Conservation (phyloP, 1,139 yeast species). For the Scheffersomyces stambukii region DNA sequence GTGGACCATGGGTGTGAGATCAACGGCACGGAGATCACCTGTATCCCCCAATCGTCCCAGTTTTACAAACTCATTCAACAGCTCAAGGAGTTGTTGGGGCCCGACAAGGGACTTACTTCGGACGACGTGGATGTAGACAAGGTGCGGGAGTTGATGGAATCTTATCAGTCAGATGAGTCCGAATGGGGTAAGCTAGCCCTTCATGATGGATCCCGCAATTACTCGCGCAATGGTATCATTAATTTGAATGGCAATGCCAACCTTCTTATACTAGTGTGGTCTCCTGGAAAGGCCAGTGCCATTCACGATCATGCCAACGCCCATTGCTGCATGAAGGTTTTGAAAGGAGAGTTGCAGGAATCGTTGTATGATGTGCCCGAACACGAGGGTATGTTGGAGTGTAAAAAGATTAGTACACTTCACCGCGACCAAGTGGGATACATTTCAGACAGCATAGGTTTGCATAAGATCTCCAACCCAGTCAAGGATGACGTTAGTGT, state of each 20-base stretch:
- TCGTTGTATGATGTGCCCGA: conserved; percentile 54
- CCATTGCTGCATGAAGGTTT: conserved; percentile 64
- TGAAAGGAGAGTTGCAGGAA: conserved; percentile 59
- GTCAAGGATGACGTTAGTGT: conserved; percentile 48
- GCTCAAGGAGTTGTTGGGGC: conserved; percentile 29
- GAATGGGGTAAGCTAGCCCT: conserved; percentile 65
- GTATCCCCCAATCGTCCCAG: conserved; percentile 8
- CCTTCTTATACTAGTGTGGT: conserved; percentile 66
- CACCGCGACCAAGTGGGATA: conserved; percentile 54
- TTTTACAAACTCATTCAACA: conserved; percentile 18
- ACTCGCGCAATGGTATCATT: conserved; percentile 63
- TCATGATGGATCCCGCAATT: conserved; percentile 46
- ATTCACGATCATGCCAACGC: conserved; percentile 79
- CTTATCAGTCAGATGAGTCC: conserved; percentile 41
- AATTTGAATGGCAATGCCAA: conserved; percentile 69
- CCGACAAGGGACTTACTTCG: conserved; percentile 34
- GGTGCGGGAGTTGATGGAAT: conserved; percentile 44
- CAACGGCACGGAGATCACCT: conserved; percentile 10
- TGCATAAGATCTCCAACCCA: conserved; percentile 62
- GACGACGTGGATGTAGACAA: conserved; percentile 54
- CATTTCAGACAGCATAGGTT: conserved; percentile 63
- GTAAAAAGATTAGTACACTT: conserved; percentile 32
- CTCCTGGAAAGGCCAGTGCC: conserved; percentile 61
- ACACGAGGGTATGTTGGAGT: conserved; percentile 22
- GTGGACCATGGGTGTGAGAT: conserved; percentile 10